These are phyloP conservation scores for Thalia dealbata DNA, from an alignment of 176 grass and related monocot genomes.

Conservation along the genomic window DNA sequence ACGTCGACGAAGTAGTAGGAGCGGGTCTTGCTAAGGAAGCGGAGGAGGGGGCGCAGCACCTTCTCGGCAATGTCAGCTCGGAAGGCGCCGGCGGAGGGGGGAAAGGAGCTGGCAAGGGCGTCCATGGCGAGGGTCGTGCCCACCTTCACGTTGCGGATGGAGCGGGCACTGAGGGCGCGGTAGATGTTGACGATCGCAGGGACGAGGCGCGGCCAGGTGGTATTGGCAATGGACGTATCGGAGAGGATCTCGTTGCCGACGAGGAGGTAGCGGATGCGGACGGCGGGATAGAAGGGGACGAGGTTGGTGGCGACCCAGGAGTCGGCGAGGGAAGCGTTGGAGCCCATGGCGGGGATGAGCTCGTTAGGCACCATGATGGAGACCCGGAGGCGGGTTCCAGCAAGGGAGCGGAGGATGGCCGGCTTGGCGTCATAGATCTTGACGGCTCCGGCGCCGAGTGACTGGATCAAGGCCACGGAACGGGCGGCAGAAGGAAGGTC, in stretches of 20 bases:
- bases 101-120: conserved; percentile 41
- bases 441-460: conserved; percentile 43
- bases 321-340: conserved; percentile 45
- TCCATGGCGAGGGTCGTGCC: conserved; percentile 92
- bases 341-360: conserved; percentile 44
- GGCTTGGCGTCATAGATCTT: conserved; percentile 91
- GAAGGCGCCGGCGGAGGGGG: conserved; percentile 54
- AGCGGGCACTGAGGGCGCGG: conserved; percentile 24
- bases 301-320: conserved; percentile 52
- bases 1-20: conserved; percentile 85
- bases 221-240: conserved; percentile 36
- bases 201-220: conserved; percentile 53
- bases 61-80: conserved; percentile 47
- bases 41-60: conserved; percentile 65
- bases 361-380: conserved; percentile 97
- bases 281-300: conserved; percentile 31
- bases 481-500: conserved; percentile 42
- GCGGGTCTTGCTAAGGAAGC: conserved; percentile 44
- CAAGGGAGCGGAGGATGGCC: conserved; percentile 50
- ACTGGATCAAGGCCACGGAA: conserved; percentile 47
- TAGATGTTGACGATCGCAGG: conserved; percentile 73
- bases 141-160: conserved; percentile 58
- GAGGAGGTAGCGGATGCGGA: conserved; percentile 68
- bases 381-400: conserved; percentile 38
- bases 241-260: conserved; percentile 93